phyloP scores from a whole-genome alignment of 441 rosid genomes.

The Gossypium davidsonii region DNA sequence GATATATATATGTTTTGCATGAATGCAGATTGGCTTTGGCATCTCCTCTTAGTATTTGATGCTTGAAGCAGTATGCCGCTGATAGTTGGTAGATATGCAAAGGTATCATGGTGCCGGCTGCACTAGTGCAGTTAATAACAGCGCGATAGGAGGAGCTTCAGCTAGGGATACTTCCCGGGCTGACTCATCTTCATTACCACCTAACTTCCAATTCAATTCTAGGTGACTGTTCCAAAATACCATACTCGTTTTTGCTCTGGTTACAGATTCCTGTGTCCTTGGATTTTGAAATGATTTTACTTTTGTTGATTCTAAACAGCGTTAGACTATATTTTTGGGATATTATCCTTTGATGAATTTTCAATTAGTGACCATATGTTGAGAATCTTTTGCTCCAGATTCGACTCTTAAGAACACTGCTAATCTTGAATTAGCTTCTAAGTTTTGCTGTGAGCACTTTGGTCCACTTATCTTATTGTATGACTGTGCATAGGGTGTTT shows the following conservation, averaged over 20 bases:
- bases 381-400: not conserved
- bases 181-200: slow-evolving; percentile 65
- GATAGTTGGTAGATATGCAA: slow-evolving; percentile 92
- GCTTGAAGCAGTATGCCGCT: slow-evolving; percentile 86
- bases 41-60: slow-evolving; percentile 41
- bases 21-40: slow-evolving; percentile 35
- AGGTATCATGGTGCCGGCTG: slow-evolving; percentile 86
- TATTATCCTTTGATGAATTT: not conserved
- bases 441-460: not conserved
- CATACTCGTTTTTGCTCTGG: not conserved
- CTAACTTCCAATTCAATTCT: slow-evolving; percentile 56
- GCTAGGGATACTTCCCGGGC: slow-evolving; percentile 70
- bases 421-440: not conserved
- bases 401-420: not conserved
- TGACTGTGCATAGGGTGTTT: not conserved
- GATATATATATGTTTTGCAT: not conserved
- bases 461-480: not conserved
- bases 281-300: not conserved
- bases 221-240: slow-evolving; percentile 34
- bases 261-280: not conserved
- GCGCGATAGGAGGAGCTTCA: slow-evolving; percentile 64
- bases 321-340: not conserved
- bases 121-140: slow-evolving; percentile 92
- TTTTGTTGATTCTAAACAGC: not conserved
- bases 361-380: not conserved